Conservation (phyloP, 2,329 filamentous ascomycete genomes). For the Diaporthe batatas region DNA sequence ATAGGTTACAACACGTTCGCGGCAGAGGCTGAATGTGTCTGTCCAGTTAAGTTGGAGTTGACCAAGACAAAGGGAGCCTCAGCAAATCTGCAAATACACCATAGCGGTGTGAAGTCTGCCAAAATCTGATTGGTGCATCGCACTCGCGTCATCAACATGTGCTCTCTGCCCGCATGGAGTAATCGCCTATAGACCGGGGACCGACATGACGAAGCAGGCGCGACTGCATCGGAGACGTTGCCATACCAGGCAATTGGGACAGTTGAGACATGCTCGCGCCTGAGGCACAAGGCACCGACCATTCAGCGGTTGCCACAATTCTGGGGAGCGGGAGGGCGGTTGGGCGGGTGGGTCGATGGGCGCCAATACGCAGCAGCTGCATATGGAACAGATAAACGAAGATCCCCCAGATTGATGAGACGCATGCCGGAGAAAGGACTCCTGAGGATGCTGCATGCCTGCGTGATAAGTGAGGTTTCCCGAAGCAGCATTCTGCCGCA, state of each 20-base stretch:
- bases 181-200: background rate
- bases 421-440: constrained; percentile 3
- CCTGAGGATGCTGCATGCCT: constrained; percentile 29
- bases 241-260: constrained; percentile 29
- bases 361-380: constrained; percentile 26
- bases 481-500: constrained; percentile 6
- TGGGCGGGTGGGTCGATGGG: constrained; percentile 1
- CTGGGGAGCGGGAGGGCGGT: background rate
- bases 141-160: background rate
- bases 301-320: constrained; percentile 37
- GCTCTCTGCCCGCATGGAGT: background rate
- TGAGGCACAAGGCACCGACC: constrained; percentile 13
- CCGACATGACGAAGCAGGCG: constrained; percentile 1
- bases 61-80: background rate
- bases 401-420: constrained; percentile 14
- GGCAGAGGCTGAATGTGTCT: background rate
- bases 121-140: background rate
- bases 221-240: constrained; percentile 6
- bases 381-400: constrained; percentile 26
- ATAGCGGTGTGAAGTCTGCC: background rate
- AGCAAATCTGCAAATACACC: background rate
- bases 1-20: background rate
- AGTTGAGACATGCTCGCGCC: background rate
- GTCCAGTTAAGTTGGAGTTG: background rate
- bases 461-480: background rate